A percentile compares a stretch with the other conserved stretches of the same genome.
These are phyloP conservation scores for Tylopilus sp. DNA, from an alignment of 1,284 basidiomycete genomes.

Conservation along the genomic window DNA sequence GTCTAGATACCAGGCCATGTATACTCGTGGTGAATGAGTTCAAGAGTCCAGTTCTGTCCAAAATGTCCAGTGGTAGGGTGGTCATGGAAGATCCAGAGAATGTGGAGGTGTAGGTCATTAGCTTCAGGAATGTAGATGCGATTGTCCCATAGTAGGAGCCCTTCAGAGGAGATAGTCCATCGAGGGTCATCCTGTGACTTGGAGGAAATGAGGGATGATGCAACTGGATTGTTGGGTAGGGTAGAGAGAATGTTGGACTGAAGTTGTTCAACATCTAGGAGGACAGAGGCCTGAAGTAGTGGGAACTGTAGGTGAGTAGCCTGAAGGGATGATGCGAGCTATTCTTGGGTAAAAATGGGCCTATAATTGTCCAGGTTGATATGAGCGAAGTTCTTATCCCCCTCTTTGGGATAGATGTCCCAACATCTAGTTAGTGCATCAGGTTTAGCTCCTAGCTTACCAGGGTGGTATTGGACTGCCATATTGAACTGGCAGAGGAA, in stretches of 20 bases:
- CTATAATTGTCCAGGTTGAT: neutral
- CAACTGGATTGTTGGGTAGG: neutral
- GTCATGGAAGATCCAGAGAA: neutral
- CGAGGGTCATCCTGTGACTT: neutral
- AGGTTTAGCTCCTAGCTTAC: neutral
- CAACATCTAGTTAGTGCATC: neutral
- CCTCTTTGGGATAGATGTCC: neutral
- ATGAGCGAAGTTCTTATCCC: neutral
- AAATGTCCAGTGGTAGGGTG: neutral
- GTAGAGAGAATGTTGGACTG: neutral
- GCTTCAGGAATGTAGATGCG: neutral
- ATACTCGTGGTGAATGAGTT: too few relatives aligned
- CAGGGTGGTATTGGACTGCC: neutral
- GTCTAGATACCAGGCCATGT: too few relatives aligned
- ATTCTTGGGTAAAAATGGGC: neutral
- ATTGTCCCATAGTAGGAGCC: neutral
- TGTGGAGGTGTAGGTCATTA: neutral
- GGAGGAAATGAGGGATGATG: neutral
- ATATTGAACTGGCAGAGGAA: neutral
- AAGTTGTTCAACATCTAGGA: neutral
- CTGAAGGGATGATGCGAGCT: neutral
- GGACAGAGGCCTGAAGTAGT: neutral
- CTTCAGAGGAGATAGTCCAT: neutral
- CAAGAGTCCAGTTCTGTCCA: too few relatives aligned
- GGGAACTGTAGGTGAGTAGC: neutral